Evolutionary conservation across 2,329 filamentous ascomycete species (phyloP).

Genomic region (Teratosphaeria nubilosa): DNA sequence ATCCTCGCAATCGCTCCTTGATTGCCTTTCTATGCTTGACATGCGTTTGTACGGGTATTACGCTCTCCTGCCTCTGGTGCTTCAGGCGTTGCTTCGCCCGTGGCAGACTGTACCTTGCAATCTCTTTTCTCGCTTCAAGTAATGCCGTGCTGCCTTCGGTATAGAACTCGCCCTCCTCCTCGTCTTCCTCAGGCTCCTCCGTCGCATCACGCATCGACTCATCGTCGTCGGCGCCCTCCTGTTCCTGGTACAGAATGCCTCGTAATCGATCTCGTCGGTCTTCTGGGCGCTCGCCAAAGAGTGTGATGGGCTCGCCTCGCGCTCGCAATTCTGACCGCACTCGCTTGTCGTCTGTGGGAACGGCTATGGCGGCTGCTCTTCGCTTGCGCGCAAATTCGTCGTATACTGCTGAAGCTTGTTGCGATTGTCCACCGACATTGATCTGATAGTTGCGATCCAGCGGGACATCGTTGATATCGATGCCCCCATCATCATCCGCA

Average conservation of each 20-base stretch:
- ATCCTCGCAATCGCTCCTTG: constrained; percentile 70
- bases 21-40: constrained; percentile 84
- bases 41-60: constrained; percentile 77
- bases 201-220: constrained; percentile 48
- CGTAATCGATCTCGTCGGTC: constrained; percentile 81
- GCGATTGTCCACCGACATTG: constrained; percentile 57
- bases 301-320: constrained; percentile 83
- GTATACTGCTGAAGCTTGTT: constrained; percentile 75
- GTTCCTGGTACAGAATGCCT: constrained; percentile 60
- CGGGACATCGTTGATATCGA: constrained; percentile 54
- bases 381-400: constrained; percentile 87
- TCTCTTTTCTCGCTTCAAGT: constrained; percentile 63
- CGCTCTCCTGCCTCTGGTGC: constrained; percentile 69
- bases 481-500: constrained; percentile 49
- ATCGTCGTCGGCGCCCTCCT: constrained; percentile 47
- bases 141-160: constrained; percentile 69
- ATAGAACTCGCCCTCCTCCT: constrained; percentile 87
- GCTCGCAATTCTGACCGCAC: constrained; percentile 74
- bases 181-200: constrained; percentile 47
- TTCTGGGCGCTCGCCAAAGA: constrained; percentile 82
- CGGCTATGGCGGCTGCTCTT: constrained; percentile 75
- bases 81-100: constrained; percentile 66
- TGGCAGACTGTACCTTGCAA: constrained; percentile 75
- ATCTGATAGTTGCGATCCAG: constrained; percentile 80
- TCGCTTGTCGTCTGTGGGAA: constrained; percentile 85